Percentiles rank a stretch among this genome's conserved stretches.
Conservation (phyloP, 768 basidiomycete species). For the Psilocybe tampanensis region DNA sequence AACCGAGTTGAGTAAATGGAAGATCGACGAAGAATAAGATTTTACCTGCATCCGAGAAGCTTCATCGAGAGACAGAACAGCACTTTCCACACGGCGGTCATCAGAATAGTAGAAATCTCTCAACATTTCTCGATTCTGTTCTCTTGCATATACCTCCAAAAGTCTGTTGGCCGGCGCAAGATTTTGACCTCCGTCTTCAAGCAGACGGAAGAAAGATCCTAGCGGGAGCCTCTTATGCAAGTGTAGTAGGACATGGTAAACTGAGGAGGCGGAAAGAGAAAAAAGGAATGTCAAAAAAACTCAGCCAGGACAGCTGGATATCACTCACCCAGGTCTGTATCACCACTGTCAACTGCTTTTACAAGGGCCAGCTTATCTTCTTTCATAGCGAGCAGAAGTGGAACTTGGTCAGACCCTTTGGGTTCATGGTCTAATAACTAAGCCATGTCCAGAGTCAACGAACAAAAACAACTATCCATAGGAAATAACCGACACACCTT, state of each 20-base stretch:
- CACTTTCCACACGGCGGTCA: constrained; percentile 92
- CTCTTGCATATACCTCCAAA: constrained; percentile 87
- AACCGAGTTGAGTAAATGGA: background rate
- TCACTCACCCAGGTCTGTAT: constrained; percentile 85
- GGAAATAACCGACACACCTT: constrained; percentile 51
- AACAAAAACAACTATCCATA: background rate
- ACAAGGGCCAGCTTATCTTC: constrained; percentile 85
- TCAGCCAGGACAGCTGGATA: background rate
- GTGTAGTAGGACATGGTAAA: constrained; percentile 91
- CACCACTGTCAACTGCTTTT: constrained; percentile 93
- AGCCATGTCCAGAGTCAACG: background rate
- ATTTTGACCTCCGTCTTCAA: constrained; percentile 85
- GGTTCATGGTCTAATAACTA: constrained; percentile 92
- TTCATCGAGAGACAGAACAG: constrained; percentile 86
- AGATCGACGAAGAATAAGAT: background rate
- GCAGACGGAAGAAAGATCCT: constrained; percentile 91
- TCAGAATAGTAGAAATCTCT: constrained; percentile 98
- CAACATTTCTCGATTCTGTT: constrained; percentile 89
- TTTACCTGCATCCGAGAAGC: constrained; percentile 64
- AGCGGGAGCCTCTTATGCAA: constrained; percentile 81
- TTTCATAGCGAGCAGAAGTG: constrained; percentile 91
- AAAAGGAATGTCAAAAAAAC: too few relatives aligned
- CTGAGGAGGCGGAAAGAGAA: constrained; percentile 42
- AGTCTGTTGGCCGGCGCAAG: constrained; percentile 77
- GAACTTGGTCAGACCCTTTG: constrained; percentile 89